Percentiles rank a stretch among this genome's conserved stretches.
Evolutionary conservation across 1,139 yeast species (phyloP).

Genomic region (Geotrichum australiense): DNA sequence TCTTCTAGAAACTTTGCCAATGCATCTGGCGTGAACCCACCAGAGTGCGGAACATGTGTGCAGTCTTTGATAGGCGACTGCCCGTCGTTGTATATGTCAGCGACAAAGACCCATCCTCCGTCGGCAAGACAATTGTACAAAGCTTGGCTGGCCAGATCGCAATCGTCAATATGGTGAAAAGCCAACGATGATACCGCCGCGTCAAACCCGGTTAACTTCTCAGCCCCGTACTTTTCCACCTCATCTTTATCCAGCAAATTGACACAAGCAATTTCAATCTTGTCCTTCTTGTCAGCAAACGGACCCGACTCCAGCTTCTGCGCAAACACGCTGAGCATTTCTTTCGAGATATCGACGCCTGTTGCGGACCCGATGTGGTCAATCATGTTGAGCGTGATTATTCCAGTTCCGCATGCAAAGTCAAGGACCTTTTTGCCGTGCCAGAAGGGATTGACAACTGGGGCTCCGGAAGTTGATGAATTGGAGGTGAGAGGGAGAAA

Average conservation of each 20-base stretch:
- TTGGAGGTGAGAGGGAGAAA: background rate
- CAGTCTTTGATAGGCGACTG: background rate
- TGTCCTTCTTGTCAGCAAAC: slow-evolving; percentile 20
- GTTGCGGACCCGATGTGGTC: slow-evolving; percentile 25
- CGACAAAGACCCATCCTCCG: slow-evolving; percentile 27
- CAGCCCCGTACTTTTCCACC: slow-evolving; percentile 18
- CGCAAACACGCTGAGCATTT: slow-evolving; percentile 26
- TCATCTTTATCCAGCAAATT: slow-evolving; percentile 20
- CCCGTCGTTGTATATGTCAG: slow-evolving; percentile 21
- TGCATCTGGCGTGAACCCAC: slow-evolving; percentile 20
- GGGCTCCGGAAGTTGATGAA: background rate
- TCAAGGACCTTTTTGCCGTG: slow-evolving; percentile 25
- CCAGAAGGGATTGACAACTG: slow-evolving; percentile 18
- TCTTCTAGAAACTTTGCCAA: slow-evolving; percentile 19
- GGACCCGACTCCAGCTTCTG: slow-evolving; percentile 17
- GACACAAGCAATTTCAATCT: slow-evolving; percentile 22
- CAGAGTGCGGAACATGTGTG: slow-evolving; percentile 21
- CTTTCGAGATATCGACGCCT: slow-evolving; percentile 30
- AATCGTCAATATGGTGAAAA: slow-evolving; percentile 30
- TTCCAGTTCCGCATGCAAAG: slow-evolving; percentile 32
- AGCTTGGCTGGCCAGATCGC: slow-evolving; percentile 21
- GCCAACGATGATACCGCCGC: slow-evolving; percentile 28
- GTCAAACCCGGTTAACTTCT: slow-evolving; percentile 23
- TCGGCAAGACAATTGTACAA: slow-evolving; percentile 19
- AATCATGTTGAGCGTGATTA: slow-evolving; percentile 25